A percentile compares a stretch with the other conserved stretches of the same genome.
Evolutionary conservation across 352 stramenopile species (phyloP).

Genomic region (Thraustochytrium striatum): DNA sequence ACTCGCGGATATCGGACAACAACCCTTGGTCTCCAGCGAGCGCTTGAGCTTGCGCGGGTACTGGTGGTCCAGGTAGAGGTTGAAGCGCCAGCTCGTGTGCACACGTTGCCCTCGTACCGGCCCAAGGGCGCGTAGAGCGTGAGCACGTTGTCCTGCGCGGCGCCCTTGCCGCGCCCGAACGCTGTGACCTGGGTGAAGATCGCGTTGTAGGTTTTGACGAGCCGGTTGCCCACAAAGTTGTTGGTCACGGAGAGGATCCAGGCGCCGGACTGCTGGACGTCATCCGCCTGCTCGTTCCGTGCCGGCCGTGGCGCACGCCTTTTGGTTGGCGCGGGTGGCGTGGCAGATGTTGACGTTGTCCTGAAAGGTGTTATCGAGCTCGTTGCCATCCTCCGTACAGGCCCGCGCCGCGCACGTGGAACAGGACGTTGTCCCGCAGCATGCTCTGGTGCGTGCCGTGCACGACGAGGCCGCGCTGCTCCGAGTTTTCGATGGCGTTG

Average conservation of each 20-base stretch:
- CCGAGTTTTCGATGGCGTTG: conserved; percentile 59
- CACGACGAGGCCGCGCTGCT: conserved; percentile 59
- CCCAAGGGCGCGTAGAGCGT: not conserved
- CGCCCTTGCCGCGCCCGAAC: not conserved
- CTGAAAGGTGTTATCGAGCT: conserved; percentile 58
- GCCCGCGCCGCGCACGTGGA: conserved; percentile 60
- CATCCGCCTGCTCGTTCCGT: not conserved
- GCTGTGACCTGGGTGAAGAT: not conserved
- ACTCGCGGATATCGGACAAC: not conserved
- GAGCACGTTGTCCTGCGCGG: not conserved
- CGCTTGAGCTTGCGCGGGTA: not conserved
- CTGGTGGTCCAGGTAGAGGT: not conserved
- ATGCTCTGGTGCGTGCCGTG: conserved; percentile 61
- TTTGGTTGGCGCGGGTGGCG: not conserved
- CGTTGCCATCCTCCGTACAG: conserved; percentile 64
- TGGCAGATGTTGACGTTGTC: conserved; percentile 57
- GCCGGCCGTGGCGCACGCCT: not conserved
- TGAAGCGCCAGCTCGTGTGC: not conserved
- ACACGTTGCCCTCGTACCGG: not conserved
- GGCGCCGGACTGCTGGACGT: not conserved
- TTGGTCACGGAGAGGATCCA: not conserved
- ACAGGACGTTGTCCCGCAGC: conserved; percentile 59
- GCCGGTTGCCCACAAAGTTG: not conserved
- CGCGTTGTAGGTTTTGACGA: not conserved
- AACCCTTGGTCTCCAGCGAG: not conserved